Conservation (phyloP, 163 green algal species). For the Smithsoniella earleae region DNA sequence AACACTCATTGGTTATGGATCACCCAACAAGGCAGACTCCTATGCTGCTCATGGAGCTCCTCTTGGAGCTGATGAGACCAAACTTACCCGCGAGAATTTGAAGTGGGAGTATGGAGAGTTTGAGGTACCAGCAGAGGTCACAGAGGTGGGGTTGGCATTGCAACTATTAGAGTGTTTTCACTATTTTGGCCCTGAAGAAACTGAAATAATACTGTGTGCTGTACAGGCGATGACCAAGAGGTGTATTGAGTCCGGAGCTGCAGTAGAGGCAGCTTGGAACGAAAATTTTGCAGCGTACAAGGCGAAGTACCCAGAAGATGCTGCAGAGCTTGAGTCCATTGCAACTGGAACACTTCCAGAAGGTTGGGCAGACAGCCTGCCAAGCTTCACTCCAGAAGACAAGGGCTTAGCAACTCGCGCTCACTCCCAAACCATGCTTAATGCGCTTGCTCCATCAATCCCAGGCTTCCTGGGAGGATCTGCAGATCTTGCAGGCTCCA, state of each 20-base stretch:
- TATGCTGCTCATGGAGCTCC: conserved; percentile 95
- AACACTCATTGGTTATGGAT: conserved; percentile 98
- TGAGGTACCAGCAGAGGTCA: conserved; percentile 65
- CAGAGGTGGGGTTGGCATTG: conserved; percentile 6
- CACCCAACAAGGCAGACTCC: conserved; percentile 96
- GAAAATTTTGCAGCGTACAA: conserved; percentile 54
- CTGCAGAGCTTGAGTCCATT: conserved; percentile 57
- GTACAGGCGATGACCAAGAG: conserved; percentile 18
- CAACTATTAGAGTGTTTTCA: no score
- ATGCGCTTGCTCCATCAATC: conserved; percentile 76
- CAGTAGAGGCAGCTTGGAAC: conserved; percentile 64
- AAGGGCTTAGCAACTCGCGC: conserved; percentile 89
- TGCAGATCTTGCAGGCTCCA: conserved; percentile 94
- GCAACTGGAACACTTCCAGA: conserved; percentile 69
- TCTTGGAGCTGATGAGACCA: conserved; percentile 88
- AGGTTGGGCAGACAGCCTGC: conserved; percentile 78
- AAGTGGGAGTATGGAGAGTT: conserved; percentile 88
- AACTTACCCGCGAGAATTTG: conserved; percentile 86
- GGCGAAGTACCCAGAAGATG: conserved; percentile 81
- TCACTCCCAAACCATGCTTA: conserved; percentile 92
- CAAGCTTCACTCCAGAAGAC: conserved; percentile 83
- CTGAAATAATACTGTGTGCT: no score
- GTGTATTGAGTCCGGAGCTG: conserved; percentile 38
- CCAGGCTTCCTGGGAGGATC: conserved; percentile 91
- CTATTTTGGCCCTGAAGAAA: no score